Evolutionary conservation across 345 rosid genomes (phyloP).

Genomic region (Camelina neglecta): DNA sequence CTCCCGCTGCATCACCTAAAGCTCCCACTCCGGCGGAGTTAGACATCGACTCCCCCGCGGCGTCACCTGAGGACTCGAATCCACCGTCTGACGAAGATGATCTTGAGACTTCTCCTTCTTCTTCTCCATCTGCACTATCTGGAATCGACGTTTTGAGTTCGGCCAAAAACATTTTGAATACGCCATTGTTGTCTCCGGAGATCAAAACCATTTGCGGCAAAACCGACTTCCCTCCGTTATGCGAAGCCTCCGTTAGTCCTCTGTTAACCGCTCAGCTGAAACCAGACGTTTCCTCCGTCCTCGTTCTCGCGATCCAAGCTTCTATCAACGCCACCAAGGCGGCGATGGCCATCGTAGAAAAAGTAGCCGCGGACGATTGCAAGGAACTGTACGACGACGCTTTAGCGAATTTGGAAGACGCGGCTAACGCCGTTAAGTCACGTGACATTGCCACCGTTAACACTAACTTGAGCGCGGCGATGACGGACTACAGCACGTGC

Average conservation of each 20-base stretch:
- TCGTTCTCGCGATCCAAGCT: constrained; percentile 50
- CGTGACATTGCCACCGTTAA: constrained; percentile 51
- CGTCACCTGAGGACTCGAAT: not conserved
- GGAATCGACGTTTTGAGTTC: not conserved
- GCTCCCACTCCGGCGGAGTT: not conserved
- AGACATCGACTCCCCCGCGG: not conserved
- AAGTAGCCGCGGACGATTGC: constrained; percentile 46
- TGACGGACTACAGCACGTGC: constrained; percentile 52
- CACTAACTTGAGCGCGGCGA: constrained; percentile 56
- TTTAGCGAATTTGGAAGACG: constrained; percentile 49
- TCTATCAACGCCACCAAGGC: constrained; percentile 35
- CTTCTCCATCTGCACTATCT: not conserved
- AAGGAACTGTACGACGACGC: constrained; percentile 49
- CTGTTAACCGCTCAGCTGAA: constrained; percentile 23
- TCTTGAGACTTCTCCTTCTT: not conserved
- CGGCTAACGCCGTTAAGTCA: constrained; percentile 45
- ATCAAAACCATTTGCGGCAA: constrained; percentile 46
- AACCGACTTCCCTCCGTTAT: constrained; percentile 50
- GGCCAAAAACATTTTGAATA: not conserved
- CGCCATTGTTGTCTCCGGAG: constrained; percentile 29
- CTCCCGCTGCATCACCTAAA: not conserved
- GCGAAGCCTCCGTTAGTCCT: constrained; percentile 46
- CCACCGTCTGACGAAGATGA: constrained; percentile 1
- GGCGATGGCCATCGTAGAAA: not conserved
- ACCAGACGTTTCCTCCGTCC: constrained; percentile 40